Conservation (phyloP, 768 basidiomycete genomes). For the Tulasnella sp. region DNA sequence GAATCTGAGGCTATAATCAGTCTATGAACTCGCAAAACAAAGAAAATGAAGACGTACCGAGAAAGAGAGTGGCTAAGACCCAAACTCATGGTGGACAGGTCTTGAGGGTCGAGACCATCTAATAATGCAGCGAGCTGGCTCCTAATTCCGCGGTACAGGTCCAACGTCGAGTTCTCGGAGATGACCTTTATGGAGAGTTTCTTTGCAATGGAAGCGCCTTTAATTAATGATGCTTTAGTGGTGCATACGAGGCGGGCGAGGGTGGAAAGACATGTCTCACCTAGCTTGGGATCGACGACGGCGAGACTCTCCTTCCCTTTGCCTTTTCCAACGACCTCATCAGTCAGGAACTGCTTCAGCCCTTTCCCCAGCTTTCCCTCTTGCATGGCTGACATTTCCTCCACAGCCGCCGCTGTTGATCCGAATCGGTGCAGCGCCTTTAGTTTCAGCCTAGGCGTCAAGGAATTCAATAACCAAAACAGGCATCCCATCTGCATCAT, state of each 20-base stretch:
- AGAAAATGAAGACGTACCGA: conserved; percentile 55
- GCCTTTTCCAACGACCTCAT: conserved; percentile 83
- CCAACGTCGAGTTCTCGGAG: conserved; percentile 59
- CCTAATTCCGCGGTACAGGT: conserved; percentile 96
- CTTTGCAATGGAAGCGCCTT: conserved; percentile 87
- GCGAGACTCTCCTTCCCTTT: conserved; percentile 82
- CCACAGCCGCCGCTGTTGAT: conserved; percentile 94
- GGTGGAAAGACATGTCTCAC: conserved; percentile 51
- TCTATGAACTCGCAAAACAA: background rate
- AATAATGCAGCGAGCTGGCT: conserved; percentile 83
- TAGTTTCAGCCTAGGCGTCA: conserved; percentile 72
- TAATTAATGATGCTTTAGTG: conserved; percentile 19
- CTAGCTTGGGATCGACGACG: conserved; percentile 88
- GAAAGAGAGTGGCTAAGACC: conserved; percentile 97
- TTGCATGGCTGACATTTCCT: conserved; percentile 92
- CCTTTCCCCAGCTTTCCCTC: conserved; percentile 92
- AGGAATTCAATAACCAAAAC: background rate
- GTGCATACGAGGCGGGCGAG: background rate
- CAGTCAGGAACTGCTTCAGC: conserved; percentile 89
- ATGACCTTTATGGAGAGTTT: conserved; percentile 89
- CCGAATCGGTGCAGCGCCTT: conserved; percentile 96
- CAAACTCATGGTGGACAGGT: conserved; percentile 95
- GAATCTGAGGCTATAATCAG: conserved; percentile 61
- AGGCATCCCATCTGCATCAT: background rate
- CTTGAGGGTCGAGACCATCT: conserved; percentile 89